Base-by-base conservation (phyloP, 1,139 yeast genomes). In the Diutina pseudorugosa region DNA sequence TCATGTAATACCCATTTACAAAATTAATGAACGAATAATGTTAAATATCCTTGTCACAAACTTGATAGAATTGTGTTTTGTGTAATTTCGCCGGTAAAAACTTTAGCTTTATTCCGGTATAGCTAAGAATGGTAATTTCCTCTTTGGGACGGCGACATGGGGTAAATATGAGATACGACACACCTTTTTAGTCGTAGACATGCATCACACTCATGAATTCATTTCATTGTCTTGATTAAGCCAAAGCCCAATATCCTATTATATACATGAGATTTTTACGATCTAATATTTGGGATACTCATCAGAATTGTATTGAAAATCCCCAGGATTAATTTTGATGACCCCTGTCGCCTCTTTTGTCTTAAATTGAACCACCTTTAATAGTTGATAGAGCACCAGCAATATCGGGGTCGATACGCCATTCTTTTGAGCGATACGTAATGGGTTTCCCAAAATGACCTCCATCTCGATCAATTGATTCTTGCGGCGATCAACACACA, bases 381-480 rank as follows among this genome's bases (percentile, higher is more conserved):
- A 68, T 53, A 85, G 68, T 51, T 74, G 67, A 64, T 83, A 83
- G 41, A 86, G 58, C n/a, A 79, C 69, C 4, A 71, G 65, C 54
- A 87, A 71, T 3, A 75, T 69, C 0, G 94, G 95, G 1, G 84
- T 72, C 0, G 67, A 62, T n/a, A 86, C 78, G 3, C 73, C 72
- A 55, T 80, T 75, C 53, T 70, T 70, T 50, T 70, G 63, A 1
- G 90, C 93, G 51, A 81, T 69, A 47, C 73, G 72, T 57, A 87
- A 66, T 0, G 93, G 89, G 61, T 82, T 85, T 1, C 93, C 91
- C 53, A 85, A 68, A 56, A 87, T 82, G 21, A 79, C 80, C 61
- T 85, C 90, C 52, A 83, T 67, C 65, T 87, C 95, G 61, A 85
- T 75, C 54, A 82, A 81, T 60, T 84, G 85, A 20, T 81, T 80